These are phyloP conservation scores for Epichloe amarillans DNA, from an alignment of 2,329 filamentous ascomycete genomes.

Conservation along the genomic window DNA sequence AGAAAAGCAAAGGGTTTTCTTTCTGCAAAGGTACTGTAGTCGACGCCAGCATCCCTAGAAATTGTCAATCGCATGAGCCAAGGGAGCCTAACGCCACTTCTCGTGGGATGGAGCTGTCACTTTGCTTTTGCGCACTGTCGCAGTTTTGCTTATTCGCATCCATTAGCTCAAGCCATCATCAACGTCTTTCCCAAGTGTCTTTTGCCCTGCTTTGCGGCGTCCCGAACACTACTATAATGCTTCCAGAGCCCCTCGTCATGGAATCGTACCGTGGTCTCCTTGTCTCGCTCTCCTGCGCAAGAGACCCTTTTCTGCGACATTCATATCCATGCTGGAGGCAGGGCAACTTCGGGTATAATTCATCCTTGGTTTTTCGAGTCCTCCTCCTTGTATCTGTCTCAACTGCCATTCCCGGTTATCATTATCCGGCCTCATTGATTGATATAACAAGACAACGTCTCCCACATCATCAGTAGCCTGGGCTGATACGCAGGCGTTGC, in stretches of 20 bases:
- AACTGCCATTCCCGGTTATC: not conserved
- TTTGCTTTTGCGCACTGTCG: constrained; percentile 7
- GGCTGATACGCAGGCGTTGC: constrained; percentile 3
- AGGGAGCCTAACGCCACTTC: not conserved
- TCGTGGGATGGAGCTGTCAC: not conserved
- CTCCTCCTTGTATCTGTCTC: not conserved
- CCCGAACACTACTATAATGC: constrained; percentile 5
- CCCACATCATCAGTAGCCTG: constrained; percentile 2
- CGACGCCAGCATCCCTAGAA: not conserved
- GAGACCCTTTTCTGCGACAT: constrained; percentile 1
- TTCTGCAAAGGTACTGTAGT: not conserved
- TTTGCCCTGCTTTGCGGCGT: constrained; percentile 5
- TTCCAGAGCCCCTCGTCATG: constrained; percentile 2
- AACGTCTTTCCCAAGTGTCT: not conserved
- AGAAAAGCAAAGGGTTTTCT: not conserved
- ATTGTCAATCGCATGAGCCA: not conserved
- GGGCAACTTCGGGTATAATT: not conserved
- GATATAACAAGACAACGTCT: constrained; percentile 4
- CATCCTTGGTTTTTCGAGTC: not conserved
- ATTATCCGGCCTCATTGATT: not conserved
- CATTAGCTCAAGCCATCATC: constrained; percentile 1
- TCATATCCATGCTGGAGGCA: not conserved
- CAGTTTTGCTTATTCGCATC: constrained; percentile 4
- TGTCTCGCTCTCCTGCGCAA: constrained; percentile 4
- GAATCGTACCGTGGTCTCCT: constrained; percentile 1